Evolutionary conservation across 2,329 filamentous ascomycete genomes (phyloP), one percentile per base, ranked within the genome.

Genomic region (Pseudocercospora macadamiae): DNA sequence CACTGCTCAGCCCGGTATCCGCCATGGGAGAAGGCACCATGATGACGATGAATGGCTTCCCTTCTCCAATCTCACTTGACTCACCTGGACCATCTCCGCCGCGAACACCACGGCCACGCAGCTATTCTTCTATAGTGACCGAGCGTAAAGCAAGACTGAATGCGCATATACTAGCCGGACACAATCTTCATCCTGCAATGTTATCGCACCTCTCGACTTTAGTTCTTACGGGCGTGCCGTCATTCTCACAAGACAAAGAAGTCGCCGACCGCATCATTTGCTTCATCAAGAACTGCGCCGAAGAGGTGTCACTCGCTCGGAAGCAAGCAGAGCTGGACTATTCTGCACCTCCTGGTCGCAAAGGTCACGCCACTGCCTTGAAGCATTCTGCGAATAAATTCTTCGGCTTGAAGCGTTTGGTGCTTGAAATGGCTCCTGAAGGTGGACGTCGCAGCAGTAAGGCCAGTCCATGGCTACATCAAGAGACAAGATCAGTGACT

Each of bases 231-330:
- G 79, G 83, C 60, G 78, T 87, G 1, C 84, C 85, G 0, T 26
- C 67, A 2, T 64, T 57, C 18, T 66, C 70, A 1, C 7, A 64
- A 21, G 54, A 60, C 26, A 74, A 72, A 4, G 76, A 76, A 23
- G 79, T 79, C 1, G 65, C 74, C 0, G 72, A 83, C 16, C 73
- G 73, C 9, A 70, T 87, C 4, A 81, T 79, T 45, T 72, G 77
- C 10, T 86, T 85, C 68, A 81, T 87, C 61, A 79, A 76, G 52
- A 77, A 80, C 42, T 86, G 83, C 64, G 83, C 83, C 12, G 78
- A 82, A 54, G 84, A 87, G 72, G 71, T 78, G 0, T 69, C 77
- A 9, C 77, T 85, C 8, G 83, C 84, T 18, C 77, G 72, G 3
- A 75, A 82, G 10, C 78, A 82, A 64, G 83, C 84, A 2, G 74